Percentiles rank a stretch among this genome's conserved stretches.
Conservation (phyloP, 1,284 basidiomycete genomes). For the Trichosporon ovoides region DNA sequence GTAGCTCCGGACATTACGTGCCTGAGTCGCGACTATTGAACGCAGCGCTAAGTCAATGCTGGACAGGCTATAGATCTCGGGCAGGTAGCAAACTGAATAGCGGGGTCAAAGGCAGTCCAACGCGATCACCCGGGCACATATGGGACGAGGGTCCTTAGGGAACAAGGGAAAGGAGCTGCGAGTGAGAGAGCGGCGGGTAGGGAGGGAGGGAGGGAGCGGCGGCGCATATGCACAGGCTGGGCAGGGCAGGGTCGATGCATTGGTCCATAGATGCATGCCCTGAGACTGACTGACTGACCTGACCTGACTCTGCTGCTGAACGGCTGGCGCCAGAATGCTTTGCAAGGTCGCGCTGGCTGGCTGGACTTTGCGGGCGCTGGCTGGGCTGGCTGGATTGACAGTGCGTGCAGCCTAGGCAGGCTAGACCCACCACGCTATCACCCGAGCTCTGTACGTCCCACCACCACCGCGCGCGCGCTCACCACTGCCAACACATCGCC, state of each 20-base stretch:
- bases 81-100: not conserved
- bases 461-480: not conserved
- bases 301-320: too few species aligned
- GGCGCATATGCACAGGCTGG: not conserved
- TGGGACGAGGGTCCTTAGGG: not conserved
- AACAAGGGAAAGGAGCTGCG: not conserved
- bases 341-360: too few species aligned
- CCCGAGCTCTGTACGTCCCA: not conserved
- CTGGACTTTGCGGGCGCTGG: too few species aligned
- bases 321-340: too few species aligned
- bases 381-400: too few species aligned
- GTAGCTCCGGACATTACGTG: conserved; percentile 5
- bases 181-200: not conserved
- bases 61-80: not conserved
- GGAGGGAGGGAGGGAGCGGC: not conserved
- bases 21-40: not conserved
- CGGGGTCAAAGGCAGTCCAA: too few species aligned
- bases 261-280: not conserved
- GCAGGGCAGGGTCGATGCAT: not conserved
- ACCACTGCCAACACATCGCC: conserved; percentile 4
- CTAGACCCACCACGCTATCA: not conserved
- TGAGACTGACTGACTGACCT: too few species aligned
- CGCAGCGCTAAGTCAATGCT: not conserved
- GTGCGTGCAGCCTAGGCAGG: not conserved
- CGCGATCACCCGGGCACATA: not conserved